Percentiles rank a stretch among this genome's conserved stretches.
phyloP scores from a whole-genome alignment of 2,329 filamentous ascomycete species.

The Pyrenophora seminiperda region DNA sequence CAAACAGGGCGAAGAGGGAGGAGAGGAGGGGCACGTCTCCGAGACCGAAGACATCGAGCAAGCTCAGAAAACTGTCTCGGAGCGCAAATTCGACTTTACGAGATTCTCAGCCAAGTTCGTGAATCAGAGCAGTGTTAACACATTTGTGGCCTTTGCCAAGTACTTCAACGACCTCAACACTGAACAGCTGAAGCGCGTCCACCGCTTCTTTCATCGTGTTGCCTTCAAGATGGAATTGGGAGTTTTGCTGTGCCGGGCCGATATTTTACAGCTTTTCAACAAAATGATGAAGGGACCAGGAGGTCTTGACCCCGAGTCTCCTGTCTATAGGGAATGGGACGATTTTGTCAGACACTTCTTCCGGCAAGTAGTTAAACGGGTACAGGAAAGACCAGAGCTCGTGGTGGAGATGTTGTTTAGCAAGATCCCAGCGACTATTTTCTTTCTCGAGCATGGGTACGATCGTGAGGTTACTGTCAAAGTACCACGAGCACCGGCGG shows the following conservation, averaged over 20 bases:
- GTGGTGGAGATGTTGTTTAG: slow-evolving; percentile 93
- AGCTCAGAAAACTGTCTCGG: slow-evolving; percentile 72
- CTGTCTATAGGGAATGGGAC: slow-evolving; percentile 87
- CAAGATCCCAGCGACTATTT: slow-evolving; percentile 81
- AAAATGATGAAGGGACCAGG: slow-evolving; percentile 90
- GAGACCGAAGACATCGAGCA: slow-evolving; percentile 70
- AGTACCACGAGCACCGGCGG: slow-evolving; percentile 73
- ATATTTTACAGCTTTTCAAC: slow-evolving; percentile 86
- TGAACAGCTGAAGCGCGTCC: slow-evolving; percentile 84
- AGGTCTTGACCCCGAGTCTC: slow-evolving; percentile 68
- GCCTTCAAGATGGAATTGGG: slow-evolving; percentile 94
- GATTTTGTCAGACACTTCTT: slow-evolving; percentile 85
- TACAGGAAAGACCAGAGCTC: slow-evolving; percentile 82
- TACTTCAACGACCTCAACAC: slow-evolving; percentile 81
- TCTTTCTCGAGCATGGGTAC: slow-evolving; percentile 88
- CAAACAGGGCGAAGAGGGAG: slow-evolving; percentile 56
- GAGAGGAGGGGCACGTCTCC: slow-evolving; percentile 62
- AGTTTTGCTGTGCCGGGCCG: slow-evolving; percentile 85
- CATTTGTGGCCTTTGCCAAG: slow-evolving; percentile 78
- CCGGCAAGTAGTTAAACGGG: slow-evolving; percentile 78
- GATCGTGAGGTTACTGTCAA: slow-evolving; percentile 74
- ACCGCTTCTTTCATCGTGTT: slow-evolving; percentile 91
- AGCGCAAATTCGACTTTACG: slow-evolving; percentile 93
- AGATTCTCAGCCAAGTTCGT: slow-evolving; percentile 81
- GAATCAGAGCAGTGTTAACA: slow-evolving; percentile 83